A percentile compares a stretch with the other conserved stretches of the same genome.
phyloP scores from a whole-genome alignment of 306 rosid species.

The Prunus mongolica region DNA sequence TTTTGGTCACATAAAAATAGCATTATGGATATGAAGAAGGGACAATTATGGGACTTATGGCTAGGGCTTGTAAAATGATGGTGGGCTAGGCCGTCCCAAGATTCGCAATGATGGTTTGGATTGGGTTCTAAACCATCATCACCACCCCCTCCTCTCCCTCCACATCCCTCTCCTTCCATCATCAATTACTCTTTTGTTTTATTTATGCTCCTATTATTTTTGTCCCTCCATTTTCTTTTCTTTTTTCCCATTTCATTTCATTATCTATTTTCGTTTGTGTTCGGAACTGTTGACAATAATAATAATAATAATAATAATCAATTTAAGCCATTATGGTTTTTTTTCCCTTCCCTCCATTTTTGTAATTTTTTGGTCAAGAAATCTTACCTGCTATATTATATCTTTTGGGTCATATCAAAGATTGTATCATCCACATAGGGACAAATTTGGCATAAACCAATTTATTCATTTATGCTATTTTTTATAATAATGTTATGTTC shows the following conservation, averaged over 20 bases:
- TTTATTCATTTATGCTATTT: background rate
- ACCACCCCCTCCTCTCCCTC: slow-evolving; percentile 24
- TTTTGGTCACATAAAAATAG: slow-evolving; percentile 23
- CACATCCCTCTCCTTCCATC: slow-evolving; percentile 3
- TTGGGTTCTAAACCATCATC: slow-evolving; percentile 80
- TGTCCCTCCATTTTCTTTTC: slow-evolving; percentile 20
- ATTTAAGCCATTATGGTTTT: slow-evolving; percentile 21
- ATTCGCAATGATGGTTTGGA: slow-evolving; percentile 99
- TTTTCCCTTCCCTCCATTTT: background rate
- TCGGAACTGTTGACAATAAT: slow-evolving; percentile 59
- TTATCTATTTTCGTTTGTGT: slow-evolving; percentile 38
- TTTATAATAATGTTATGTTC: slow-evolving; percentile 1
- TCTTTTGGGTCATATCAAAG: slow-evolving; percentile 25
- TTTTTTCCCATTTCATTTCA: slow-evolving; percentile 13
- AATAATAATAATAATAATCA: slow-evolving; percentile 57
- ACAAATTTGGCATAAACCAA: background rate
- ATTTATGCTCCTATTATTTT: slow-evolving; percentile 39
- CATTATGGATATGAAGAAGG: slow-evolving; percentile 41
- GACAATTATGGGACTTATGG: slow-evolving; percentile 64
- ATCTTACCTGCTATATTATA: slow-evolving; percentile 18
- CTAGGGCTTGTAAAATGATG: slow-evolving; percentile 90
- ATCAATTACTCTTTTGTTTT: slow-evolving; percentile 57
- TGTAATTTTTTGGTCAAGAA: slow-evolving; percentile 15
- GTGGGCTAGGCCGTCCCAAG: slow-evolving; percentile 98
- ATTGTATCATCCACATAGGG: slow-evolving; percentile 15